Evolutionary conservation across 768 basidiomycete species (phyloP), one percentile per base, ranked within the genome.

Genomic region (Lentinula boryana): DNA sequence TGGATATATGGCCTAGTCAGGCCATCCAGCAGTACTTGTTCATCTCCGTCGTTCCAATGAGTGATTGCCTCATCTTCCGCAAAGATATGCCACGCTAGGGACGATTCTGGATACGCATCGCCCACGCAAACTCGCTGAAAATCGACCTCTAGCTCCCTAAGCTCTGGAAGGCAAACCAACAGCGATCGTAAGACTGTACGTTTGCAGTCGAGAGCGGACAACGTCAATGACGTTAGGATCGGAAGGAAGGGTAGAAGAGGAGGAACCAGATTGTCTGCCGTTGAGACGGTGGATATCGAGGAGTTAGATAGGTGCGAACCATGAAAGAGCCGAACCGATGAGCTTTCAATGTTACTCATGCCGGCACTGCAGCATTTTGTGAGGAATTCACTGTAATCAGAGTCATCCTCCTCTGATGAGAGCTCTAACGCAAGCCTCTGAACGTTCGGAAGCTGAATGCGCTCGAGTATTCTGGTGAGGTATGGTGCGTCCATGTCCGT

Each of bases 91-190:
- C 57, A 58, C 32, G 48, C 44, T 23, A 23, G 36, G 5, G 58
- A 36, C 32, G 16, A 59, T 31, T 31, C 50, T 16, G 18, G 49
- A 50, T 41, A 40, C 36, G 35, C 8, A 10, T 60, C 49, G 23
- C 38, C 27, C 32, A 60, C 31, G 4, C 49, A 50, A 18, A 60
- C 50, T 40, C 48, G 38, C 27, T 49, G 23, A 21, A 60, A 60
- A 48, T 60, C 58, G 35, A 60, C 15, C 35, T 60, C 58, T 7
- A 60, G 50, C 50, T 60, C 58, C 15, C 21, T 27, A 49, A 60
- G 48, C 36, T 38, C 38, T 5, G 38, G 23, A 15, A 52, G 49
- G 15, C 44, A 51, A 41, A 9, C 31, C 16, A 60, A 49, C 12
- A 60, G 27, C 32, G 38, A 49, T 41, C 18, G 38, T 18, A 60